A percentile compares a stretch with the other conserved stretches of the same genome.
phyloP scores from a whole-genome alignment of 1,284 basidiomycete species.

The Ceratobasidium sp. region DNA sequence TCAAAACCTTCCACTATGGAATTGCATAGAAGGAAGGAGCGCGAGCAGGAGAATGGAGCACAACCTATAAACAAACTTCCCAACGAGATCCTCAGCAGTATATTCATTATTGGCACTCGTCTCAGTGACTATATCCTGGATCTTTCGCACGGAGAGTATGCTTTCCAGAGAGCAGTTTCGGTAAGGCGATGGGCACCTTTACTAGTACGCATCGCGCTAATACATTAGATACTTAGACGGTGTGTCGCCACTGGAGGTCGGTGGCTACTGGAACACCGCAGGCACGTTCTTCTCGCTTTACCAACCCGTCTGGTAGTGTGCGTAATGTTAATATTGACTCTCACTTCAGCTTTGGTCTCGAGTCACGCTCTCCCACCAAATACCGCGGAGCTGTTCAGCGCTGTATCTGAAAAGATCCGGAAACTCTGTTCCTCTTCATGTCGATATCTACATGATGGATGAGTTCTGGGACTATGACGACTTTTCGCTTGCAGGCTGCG shows the following conservation, averaged over 20 bases:
- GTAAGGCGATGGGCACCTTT: not conserved
- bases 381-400: not conserved
- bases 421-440: not conserved
- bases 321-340: not conserved
- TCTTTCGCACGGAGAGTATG: not conserved
- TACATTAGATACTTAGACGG: not conserved
- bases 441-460: constrained; percentile 1
- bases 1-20: not conserved
- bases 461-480: not conserved
- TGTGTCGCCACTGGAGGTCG: constrained; percentile 30
- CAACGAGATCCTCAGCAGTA: not conserved
- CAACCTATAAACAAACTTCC: constrained; percentile 11
- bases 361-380: not conserved
- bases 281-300: not conserved
- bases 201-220: not conserved
- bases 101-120: constrained; percentile 4
- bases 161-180: not conserved
- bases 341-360: constrained; percentile 34
- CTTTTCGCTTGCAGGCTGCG: not conserved
- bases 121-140: not conserved
- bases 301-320: not conserved
- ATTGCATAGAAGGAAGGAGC: not conserved
- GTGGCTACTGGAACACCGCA: constrained; percentile 5
- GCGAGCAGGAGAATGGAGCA: not conserved
- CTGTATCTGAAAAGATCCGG: constrained; percentile 10